phyloP scores from a whole-genome alignment of 306 rosid species.

The Luffa aegyptiaca region DNA sequence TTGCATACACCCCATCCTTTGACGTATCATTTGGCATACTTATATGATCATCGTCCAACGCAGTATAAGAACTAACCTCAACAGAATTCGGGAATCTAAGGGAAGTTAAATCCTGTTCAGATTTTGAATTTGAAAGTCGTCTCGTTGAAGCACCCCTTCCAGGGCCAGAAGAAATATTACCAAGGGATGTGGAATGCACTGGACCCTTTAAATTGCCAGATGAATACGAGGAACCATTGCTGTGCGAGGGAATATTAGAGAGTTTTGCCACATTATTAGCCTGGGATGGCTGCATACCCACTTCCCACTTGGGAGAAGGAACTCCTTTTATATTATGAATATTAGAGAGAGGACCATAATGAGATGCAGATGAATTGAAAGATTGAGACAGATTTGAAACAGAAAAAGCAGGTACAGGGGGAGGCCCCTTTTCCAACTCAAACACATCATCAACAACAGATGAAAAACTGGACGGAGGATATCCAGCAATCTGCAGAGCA shows the following conservation, averaged over 20 bases:
- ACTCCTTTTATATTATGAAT: constrained; percentile 47
- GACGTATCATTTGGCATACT: constrained; percentile 51
- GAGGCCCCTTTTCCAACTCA: constrained; percentile 65
- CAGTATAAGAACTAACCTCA: constrained; percentile 43
- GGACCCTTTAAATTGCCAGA: constrained; percentile 57
- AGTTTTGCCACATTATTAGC: constrained; percentile 33
- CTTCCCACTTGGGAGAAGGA: constrained; percentile 83
- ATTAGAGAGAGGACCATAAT: constrained; percentile 53
- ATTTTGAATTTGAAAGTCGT: constrained; percentile 70
- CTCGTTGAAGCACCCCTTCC: constrained; percentile 53
- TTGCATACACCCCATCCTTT: constrained; percentile 50
- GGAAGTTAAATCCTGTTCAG: constrained; percentile 93
- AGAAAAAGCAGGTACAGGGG: constrained; percentile 39
- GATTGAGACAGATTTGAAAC: constrained; percentile 43
- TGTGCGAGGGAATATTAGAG: constrained; percentile 31
- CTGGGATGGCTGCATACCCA: constrained; percentile 50
- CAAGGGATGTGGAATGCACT: constrained; percentile 54
- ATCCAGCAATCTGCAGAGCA: constrained; percentile 46
- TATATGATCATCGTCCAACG: constrained; percentile 72
- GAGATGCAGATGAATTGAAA: constrained; percentile 44
- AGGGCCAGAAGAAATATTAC: constrained; percentile 45
- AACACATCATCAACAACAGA: constrained; percentile 90
- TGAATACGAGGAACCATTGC: constrained; percentile 48
- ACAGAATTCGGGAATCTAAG: constrained; percentile 58
- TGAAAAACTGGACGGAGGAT: constrained; percentile 73